Evolutionary conservation across 2,329 filamentous ascomycete genomes (phyloP).

Genomic region (Venturia aucupariae): DNA sequence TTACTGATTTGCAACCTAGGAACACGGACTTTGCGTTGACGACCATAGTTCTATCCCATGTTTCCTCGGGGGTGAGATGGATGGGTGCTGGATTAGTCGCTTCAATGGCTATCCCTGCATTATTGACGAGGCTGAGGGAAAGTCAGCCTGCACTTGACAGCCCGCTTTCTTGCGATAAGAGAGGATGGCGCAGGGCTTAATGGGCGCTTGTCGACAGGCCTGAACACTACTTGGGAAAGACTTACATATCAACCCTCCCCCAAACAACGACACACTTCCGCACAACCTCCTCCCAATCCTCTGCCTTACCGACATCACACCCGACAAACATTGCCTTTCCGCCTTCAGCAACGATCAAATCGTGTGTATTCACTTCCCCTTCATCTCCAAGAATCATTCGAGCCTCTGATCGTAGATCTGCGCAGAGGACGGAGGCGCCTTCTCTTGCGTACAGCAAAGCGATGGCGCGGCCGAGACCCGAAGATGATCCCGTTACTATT

Average conservation of each 20-base stretch:
- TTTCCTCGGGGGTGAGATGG: slow-evolving; percentile 37
- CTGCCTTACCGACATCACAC: slow-evolving; percentile 24
- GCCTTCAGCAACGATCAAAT: slow-evolving; percentile 23
- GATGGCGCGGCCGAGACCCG: neutral
- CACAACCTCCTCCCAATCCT: slow-evolving; percentile 20
- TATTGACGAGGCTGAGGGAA: slow-evolving; percentile 27
- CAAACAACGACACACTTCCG: slow-evolving; percentile 17
- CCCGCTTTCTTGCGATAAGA: no score
- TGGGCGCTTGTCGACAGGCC: no score
- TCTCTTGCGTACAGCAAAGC: slow-evolving; percentile 23
- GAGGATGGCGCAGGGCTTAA: no score
- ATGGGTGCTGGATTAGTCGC: slow-evolving; percentile 27
- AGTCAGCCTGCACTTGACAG: no score
- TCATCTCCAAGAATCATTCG: slow-evolving; percentile 16
- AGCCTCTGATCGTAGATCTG: slow-evolving; percentile 22
- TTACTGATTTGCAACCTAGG: slow-evolving; percentile 37
- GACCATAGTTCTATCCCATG: slow-evolving; percentile 34
- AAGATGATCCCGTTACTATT: slow-evolving; percentile 7
- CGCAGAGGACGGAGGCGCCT: slow-evolving; percentile 26
- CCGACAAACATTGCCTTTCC: slow-evolving; percentile 29
- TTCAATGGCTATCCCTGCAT: slow-evolving; percentile 40
- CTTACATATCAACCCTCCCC: slow-evolving; percentile 18
- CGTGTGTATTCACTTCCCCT: slow-evolving; percentile 25
- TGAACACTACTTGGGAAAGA: no score
- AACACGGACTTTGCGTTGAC: slow-evolving; percentile 34